phyloP scores from a whole-genome alignment of 2,329 filamentous ascomycete species.

The Botrytis deweyae region DNA sequence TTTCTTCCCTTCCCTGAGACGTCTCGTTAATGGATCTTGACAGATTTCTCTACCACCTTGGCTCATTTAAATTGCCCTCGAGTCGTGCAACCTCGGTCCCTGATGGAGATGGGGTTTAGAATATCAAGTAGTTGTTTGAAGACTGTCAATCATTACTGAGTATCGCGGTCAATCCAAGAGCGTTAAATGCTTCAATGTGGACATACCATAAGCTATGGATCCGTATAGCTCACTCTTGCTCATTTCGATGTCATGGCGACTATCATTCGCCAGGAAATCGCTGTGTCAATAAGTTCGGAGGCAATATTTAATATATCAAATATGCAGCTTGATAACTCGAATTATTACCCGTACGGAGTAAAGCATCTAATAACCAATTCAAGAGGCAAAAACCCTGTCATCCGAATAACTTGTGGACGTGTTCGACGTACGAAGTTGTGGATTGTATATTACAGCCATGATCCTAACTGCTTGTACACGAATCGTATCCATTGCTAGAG shows the following conservation, averaged over 20 bases:
- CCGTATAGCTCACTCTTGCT: background rate
- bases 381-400: background rate
- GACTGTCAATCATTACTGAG: background rate
- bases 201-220: background rate
- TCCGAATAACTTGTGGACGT: background rate
- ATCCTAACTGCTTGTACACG: slow-evolving; percentile 12
- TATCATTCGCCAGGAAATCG: background rate
- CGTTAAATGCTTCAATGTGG: background rate
- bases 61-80: background rate
- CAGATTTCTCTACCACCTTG: background rate
- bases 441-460: slow-evolving; percentile 6
- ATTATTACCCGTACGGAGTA: background rate
- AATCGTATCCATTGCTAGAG: background rate
- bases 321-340: background rate
- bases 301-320: slow-evolving; percentile 7
- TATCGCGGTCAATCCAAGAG: too few relatives aligned
- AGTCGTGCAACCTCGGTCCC: background rate
- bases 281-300: background rate
- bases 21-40: background rate
- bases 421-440: background rate
- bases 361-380: background rate
- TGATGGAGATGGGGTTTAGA: background rate
- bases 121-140: background rate
- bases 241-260: background rate
- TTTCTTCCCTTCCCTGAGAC: background rate